These are phyloP conservation scores for Solanum chilense DNA, from an alignment of 257 asterid species.

Conservation along the genomic window DNA sequence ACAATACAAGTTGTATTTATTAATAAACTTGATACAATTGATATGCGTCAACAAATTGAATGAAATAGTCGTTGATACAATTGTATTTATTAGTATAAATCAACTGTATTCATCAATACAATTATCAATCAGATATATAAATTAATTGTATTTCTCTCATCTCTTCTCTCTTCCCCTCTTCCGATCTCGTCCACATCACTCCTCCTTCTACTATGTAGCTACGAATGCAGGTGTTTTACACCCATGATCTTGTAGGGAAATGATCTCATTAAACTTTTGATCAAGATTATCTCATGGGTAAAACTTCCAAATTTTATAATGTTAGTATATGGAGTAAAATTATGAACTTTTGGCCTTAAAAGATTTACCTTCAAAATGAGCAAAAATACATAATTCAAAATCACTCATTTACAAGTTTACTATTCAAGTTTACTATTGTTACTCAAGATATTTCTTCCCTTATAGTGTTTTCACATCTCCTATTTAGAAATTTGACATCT, in stretches of 20 bases:
- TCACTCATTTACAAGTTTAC: not conserved
- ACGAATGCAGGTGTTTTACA: not conserved
- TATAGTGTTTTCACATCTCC: not conserved
- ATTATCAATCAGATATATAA: too few relatives aligned
- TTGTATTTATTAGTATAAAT: too few relatives aligned
- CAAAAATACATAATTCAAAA: not conserved
- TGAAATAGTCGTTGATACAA: too few relatives aligned
- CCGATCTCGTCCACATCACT: rapidly evolving
- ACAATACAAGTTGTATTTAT: too few relatives aligned
- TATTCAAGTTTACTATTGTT: not conserved
- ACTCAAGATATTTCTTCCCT: not conserved
- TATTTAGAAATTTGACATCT: not conserved
- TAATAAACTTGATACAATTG: too few relatives aligned
- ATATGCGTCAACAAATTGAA: too few relatives aligned
- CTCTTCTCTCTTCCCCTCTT: not conserved
- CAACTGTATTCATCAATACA: not conserved
- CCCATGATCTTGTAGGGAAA: not conserved
- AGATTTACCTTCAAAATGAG: too few relatives aligned
- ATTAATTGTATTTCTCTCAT: not conserved
- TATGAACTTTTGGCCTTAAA: not conserved
- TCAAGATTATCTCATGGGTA: not conserved
- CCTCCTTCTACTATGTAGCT: not conserved
- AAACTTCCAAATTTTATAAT: not conserved
- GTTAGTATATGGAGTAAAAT: not conserved
- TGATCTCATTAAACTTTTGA: not conserved